These are phyloP conservation scores for Gonium pectorale DNA, from an alignment of 139 green algal species.

Conservation along the genomic window DNA sequence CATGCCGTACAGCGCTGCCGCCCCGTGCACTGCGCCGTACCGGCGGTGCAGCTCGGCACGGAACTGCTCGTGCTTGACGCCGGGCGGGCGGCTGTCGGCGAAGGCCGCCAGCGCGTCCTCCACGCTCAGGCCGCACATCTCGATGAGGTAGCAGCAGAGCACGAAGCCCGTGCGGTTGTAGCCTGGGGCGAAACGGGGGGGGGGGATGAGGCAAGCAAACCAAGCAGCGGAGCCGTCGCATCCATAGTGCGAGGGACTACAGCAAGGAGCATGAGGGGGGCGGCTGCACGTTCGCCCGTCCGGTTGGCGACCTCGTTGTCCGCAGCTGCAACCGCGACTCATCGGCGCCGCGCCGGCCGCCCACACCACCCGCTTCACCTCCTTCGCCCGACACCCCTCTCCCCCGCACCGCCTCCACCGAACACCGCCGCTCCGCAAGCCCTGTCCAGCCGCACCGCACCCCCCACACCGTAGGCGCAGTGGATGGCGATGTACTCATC, in stretches of 20 bases:
- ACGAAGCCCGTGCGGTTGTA: slow-evolving; percentile 95
- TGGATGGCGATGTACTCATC: slow-evolving; percentile 85
- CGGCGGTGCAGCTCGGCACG: slow-evolving; percentile 73
- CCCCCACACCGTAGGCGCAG: slow-evolving; percentile 83
- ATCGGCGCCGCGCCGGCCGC: too few relatives aligned
- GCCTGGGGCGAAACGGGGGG: slow-evolving; percentile 42
- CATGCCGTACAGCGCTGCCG: neutral
- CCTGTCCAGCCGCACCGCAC: too few relatives aligned
- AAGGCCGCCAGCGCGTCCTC: slow-evolving; percentile 82
- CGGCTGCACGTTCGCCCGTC: neutral
- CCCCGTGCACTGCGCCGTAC: slow-evolving; percentile 54
- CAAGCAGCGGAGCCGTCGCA: too few relatives aligned
- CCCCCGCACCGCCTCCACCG: too few relatives aligned
- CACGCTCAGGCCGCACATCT: slow-evolving; percentile 69
- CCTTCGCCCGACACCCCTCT: too few relatives aligned
- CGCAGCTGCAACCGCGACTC: too few relatives aligned
- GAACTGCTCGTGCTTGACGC: slow-evolving; percentile 89
- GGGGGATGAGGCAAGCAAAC: neutral
- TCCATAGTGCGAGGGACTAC: too few relatives aligned
- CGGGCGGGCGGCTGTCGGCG: slow-evolving; percentile 73
- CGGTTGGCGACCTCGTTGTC: too few relatives aligned
- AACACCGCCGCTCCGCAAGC: too few relatives aligned
- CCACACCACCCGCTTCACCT: too few relatives aligned
- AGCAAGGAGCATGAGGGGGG: too few relatives aligned
- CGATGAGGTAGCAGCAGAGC: slow-evolving; percentile 83